Conservation (phyloP, 1,284 basidiomycete species). For the Vanrija sp. region DNA sequence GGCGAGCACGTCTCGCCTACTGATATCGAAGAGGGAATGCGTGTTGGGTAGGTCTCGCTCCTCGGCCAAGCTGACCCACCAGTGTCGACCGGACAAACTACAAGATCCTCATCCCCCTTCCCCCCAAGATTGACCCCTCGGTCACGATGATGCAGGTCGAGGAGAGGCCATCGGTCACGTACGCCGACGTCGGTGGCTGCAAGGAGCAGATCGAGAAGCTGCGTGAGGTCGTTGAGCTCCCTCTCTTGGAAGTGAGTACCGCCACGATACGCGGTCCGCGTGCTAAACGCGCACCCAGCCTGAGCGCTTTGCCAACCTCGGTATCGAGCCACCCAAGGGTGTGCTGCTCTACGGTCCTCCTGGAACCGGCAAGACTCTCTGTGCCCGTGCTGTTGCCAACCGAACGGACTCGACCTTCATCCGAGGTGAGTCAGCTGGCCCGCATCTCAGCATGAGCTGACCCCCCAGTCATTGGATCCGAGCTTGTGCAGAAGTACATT, state of each 20-base stretch:
- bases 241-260: slow-evolving; percentile 75
- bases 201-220: slow-evolving; percentile 99
- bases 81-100: slow-evolving; percentile 70
- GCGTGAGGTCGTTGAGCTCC: slow-evolving; percentile 96
- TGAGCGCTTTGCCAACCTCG: slow-evolving; percentile 94
- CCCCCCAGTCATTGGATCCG: slow-evolving; percentile 72
- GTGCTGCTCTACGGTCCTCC: slow-evolving; percentile 93
- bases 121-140: slow-evolving; percentile 97
- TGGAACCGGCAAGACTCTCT: slow-evolving; percentile 97
- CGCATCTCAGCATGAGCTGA: background rate
- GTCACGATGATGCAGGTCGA: slow-evolving; percentile 99
- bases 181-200: slow-evolving; percentile 96
- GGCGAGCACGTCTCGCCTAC: slow-evolving; percentile 95
- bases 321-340: slow-evolving; percentile 98
- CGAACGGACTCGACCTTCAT: slow-evolving; percentile 99
- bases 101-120: slow-evolving; percentile 99
- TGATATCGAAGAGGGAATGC: slow-evolving; percentile 99
- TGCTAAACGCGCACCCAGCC: slow-evolving; percentile 59
- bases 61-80: background rate
- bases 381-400: slow-evolving; percentile 96
- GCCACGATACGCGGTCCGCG: background rate
- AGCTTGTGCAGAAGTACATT: slow-evolving; percentile 98
- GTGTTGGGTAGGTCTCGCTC: slow-evolving; percentile 74
- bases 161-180: slow-evolving; percentile 98
- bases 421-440: slow-evolving; percentile 54